Evolutionary conservation across 768 basidiomycete genomes (phyloP), one percentile per base, ranked within the genome.

Genomic region (Boletus coccyginus): DNA sequence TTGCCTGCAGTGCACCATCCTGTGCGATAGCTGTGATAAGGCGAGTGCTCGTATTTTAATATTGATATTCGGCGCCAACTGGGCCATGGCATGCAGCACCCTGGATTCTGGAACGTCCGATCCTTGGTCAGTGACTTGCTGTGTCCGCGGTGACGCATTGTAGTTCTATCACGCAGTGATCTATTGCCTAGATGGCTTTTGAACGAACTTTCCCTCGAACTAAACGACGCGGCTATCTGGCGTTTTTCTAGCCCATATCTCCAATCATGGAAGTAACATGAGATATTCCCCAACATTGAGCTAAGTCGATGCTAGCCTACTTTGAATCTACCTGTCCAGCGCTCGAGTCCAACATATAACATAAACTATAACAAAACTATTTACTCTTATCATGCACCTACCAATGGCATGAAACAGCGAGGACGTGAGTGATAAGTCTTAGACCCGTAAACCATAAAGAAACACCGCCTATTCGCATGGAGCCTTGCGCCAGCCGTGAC

Each of bases 361-460:
- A 43, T 64, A 46, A 68, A 53, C 53, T 59, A 66, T 68, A 68
- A 66, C 52, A 53, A 55, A 60, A 40, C n/a, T 27, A 45, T 62
- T 33, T 65, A 62, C 46, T 44, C 54, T 59, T 48, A 56, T 29
- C 52, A 19, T 55, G 40, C 52, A 50, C 35, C 40, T 45, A 56
- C 58, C 64, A 54, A 57, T 50, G 47, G 44, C 49, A 55, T 47
- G 39, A 55, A 52, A 42, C 35, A 43, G 12, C 27, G 39, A 19
- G 43, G 29, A 40, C 36, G 46, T 55, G 36, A 47, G 52, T 55
- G 56, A 55, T 49, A 32, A 53, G 32, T 21, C 21, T 21, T 21
- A 48, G 43, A 38, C 45, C 44, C 44, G 45, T 36, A 48, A 53
- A 41, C 50, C 47, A 67, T 64, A 59, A 64, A 52, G 53, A 58